Conservation (phyloP, 1,139 yeast species). For the Yamadazyma atmosphaerica region DNA sequence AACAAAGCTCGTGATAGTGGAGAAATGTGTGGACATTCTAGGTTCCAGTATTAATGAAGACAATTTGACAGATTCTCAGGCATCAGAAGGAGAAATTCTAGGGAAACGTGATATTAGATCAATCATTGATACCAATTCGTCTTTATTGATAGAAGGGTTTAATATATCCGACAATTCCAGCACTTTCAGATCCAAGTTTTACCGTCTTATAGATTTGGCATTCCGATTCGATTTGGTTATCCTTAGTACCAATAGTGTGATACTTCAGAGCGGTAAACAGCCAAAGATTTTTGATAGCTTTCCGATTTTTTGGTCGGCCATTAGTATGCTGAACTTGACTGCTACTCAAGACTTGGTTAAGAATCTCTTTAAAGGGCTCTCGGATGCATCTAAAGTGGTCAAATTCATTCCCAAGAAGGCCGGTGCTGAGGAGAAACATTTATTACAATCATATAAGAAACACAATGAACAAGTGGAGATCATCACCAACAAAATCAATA, state of each 20-base stretch:
- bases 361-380: slow-evolving; percentile 42
- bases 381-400: slow-evolving; percentile 43
- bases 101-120: slow-evolving; percentile 37
- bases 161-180: neutral
- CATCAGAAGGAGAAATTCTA: slow-evolving; percentile 17
- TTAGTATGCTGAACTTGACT: slow-evolving; percentile 25
- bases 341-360: slow-evolving; percentile 19
- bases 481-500: slow-evolving; percentile 23
- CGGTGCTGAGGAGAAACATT: slow-evolving; percentile 19
- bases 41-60: neutral
- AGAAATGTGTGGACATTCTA: neutral
- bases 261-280: slow-evolving; percentile 36
- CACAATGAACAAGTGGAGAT: slow-evolving; percentile 33
- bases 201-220: slow-evolving; percentile 46
- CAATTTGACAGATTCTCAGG: slow-evolving; percentile 1
- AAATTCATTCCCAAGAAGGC: slow-evolving; percentile 30
- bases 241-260: slow-evolving; percentile 54
- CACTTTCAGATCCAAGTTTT: slow-evolving; percentile 5
- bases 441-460: slow-evolving; percentile 25
- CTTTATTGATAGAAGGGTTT: slow-evolving; percentile 16
- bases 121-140: slow-evolving; percentile 31
- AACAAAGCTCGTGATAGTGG: neutral
- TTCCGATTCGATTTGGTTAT: slow-evolving; percentile 56
- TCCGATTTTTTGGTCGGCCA: slow-evolving; percentile 46
- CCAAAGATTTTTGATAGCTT: slow-evolving; percentile 47